phyloP scores from a whole-genome alignment of 768 basidiomycete species.

The Melanogaster broomeanus region DNA sequence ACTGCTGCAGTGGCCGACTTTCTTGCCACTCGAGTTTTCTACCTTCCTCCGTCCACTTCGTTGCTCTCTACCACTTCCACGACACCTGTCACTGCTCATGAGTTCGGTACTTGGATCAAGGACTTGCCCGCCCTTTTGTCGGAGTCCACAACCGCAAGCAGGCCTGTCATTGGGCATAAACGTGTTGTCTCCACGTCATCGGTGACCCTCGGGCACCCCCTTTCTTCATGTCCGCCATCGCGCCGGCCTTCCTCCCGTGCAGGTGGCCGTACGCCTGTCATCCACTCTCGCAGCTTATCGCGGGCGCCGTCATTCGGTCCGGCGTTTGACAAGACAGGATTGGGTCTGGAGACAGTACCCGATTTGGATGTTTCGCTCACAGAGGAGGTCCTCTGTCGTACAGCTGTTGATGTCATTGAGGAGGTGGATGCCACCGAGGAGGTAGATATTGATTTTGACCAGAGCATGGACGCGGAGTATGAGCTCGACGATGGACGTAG shows the following conservation, averaged over 20 bases:
- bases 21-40: conserved; percentile 83
- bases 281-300: conserved; percentile 56
- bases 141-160: conserved; percentile 29
- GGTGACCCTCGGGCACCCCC: conserved; percentile 57
- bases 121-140: conserved; percentile 76
- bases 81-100: conserved; percentile 62
- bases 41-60: conserved; percentile 60
- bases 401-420: conserved; percentile 34
- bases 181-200: conserved; percentile 64
- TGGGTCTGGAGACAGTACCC: conserved; percentile 49
- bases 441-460: conserved; percentile 26
- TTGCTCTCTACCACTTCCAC: conserved; percentile 26
- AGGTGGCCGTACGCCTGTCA: conserved; percentile 54
- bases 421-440: conserved; percentile 39
- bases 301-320: conserved; percentile 67
- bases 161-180: conserved; percentile 44
- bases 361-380: conserved; percentile 43
- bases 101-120: conserved; percentile 85
- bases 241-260: conserved; percentile 73
- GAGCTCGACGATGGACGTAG: conserved; percentile 38
- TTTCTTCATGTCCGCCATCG: conserved; percentile 65
- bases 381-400: conserved; percentile 37
- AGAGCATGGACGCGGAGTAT: conserved; percentile 18
- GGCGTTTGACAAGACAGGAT: conserved; percentile 40
- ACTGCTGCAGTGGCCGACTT: conserved; percentile 84